Evolutionary conservation across 1,284 basidiomycete genomes (phyloP).

Genomic region (Leccinum proliferum): DNA sequence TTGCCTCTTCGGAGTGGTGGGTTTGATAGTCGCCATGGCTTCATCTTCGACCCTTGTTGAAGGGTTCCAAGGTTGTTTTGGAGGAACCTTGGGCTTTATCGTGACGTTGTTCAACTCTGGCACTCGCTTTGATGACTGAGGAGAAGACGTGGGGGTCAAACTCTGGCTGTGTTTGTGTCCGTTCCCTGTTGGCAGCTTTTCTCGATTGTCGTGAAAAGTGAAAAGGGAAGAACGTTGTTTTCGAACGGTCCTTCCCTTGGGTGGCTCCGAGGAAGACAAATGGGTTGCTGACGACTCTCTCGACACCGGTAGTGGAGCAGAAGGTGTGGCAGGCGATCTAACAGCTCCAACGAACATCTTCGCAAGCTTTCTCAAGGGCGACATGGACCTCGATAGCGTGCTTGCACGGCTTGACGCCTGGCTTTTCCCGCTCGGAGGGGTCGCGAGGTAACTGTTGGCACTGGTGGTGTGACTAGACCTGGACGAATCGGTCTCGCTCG

Average conservation of each 20-base stretch:
- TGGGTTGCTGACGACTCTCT: constrained; percentile 22
- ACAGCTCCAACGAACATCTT: constrained; percentile 52
- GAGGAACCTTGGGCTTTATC: constrained; percentile 32
- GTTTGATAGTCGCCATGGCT: constrained; percentile 42
- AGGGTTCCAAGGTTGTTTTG: constrained; percentile 66
- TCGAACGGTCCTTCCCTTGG: constrained; percentile 34
- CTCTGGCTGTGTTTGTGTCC: constrained; percentile 67
- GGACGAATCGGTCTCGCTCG: constrained; percentile 66
- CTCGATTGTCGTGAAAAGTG: constrained; percentile 36
- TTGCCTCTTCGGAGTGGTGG: constrained; percentile 43
- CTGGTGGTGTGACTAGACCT: constrained; percentile 46
- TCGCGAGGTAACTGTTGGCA: constrained; percentile 52
- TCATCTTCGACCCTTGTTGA: constrained; percentile 65
- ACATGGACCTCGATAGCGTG: constrained; percentile 66
- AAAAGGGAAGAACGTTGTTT: constrained; percentile 60
- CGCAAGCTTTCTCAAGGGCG: constrained; percentile 72
- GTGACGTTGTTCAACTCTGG: constrained; percentile 39
- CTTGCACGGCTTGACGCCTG: constrained; percentile 46
- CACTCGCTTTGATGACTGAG: constrained; percentile 28
- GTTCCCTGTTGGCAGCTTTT: constrained; percentile 39
- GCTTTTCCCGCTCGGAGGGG: constrained; percentile 48
- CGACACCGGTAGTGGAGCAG: constrained; percentile 31
- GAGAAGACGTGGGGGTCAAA: constrained; percentile 63
- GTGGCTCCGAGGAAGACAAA: constrained; percentile 51
- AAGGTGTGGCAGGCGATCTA: constrained; percentile 36